Evolutionary conservation across 1,139 yeast species (phyloP), one percentile per base, ranked within the genome.

Genomic region (Spathaspora sp.): DNA sequence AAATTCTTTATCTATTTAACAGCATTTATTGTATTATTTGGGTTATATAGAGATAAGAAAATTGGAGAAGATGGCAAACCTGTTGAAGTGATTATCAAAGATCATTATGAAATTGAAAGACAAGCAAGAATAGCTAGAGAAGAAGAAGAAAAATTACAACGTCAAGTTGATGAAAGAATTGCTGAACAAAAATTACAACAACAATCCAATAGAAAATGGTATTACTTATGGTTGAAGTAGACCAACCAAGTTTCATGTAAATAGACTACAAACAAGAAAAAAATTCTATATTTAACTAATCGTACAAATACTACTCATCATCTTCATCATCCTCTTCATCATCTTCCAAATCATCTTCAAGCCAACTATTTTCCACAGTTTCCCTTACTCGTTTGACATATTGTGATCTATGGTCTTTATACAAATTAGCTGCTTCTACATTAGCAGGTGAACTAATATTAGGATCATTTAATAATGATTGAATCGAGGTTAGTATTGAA

Each of bases 391-490:
- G 72, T 63, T 90, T 89, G 48, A 86, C 82, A 63, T 93, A 93
- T 68, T 91, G 97, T 34, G 93, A 84, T 54, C 96, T 81, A 65
- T 95, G 98, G 63, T 93, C 99, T 64, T 90, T 89, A 69, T 89
- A 93, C 61, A 93, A 74, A 54, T 90, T 91, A 1, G 99, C 97
- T 2, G 99, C 99, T 65, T 95, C 99, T 7, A 89, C 98, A 59
- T 93, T 95, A 1, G 99, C 99, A 3, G 99, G 99, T 24, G 96
- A 88, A 47, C 90, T 84, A 47, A 93, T 95, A 65, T 93, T 93
- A 9, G 99, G 99, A 63, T 93, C 99, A 64, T 93, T 93, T 55
- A 93, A 74, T 51, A 93, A 77, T 51, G 95, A 84, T 64, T 86
- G 95, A 48, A 86, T 80, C 36, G 97, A 88, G 1, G 99, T 93